Conservation (phyloP, 805 yeast genomes). For the Yamadazyma philogaea region DNA sequence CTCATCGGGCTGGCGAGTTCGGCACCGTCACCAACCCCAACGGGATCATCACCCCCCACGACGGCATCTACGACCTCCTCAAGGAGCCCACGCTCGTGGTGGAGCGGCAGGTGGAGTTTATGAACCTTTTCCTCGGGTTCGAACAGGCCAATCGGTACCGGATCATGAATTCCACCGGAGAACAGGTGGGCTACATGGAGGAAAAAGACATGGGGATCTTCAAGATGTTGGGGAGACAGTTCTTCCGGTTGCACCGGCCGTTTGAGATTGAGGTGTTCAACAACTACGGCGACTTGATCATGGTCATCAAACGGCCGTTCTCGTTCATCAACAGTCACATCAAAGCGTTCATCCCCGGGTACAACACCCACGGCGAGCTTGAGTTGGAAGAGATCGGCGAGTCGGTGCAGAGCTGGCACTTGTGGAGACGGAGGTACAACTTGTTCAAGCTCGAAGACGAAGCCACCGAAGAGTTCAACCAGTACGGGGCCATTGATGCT, state of each 20-base stretch:
- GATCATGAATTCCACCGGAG: conserved; percentile 70
- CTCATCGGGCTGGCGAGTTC: too few species aligned
- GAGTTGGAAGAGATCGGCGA: conserved; percentile 67
- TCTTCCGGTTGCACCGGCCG: conserved; percentile 84
- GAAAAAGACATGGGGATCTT: conserved; percentile 75
- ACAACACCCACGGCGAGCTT: conserved; percentile 30
- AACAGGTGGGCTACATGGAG: conserved; percentile 71
- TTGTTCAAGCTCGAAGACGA: conserved; percentile 55
- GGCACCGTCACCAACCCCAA: conserved; percentile 29
- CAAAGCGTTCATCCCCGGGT: conserved; percentile 63
- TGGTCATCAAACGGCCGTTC: conserved; percentile 78
- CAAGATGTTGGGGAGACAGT: conserved; percentile 74
- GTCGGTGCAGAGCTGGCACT: conserved; percentile 89
- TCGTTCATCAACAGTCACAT: conserved; percentile 87
- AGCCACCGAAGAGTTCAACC: conserved; percentile 50
- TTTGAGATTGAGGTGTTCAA: conserved; percentile 72
- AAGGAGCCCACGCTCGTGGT: conserved; percentile 81
- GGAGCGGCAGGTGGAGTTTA: conserved; percentile 83
- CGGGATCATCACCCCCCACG: conserved; percentile 53
- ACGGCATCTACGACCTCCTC: conserved; percentile 60
- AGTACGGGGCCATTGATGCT: conserved; percentile 85
- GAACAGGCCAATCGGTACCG: conserved; percentile 86
- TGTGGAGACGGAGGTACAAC: conserved; percentile 88
- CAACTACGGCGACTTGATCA: conserved; percentile 52
- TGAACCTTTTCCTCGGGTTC: conserved; percentile 83